Percentiles rank a stretch among this genome's conserved stretches.
Evolutionary conservation across 768 basidiomycete species (phyloP).

Genomic region (Boletus subparvulus): DNA sequence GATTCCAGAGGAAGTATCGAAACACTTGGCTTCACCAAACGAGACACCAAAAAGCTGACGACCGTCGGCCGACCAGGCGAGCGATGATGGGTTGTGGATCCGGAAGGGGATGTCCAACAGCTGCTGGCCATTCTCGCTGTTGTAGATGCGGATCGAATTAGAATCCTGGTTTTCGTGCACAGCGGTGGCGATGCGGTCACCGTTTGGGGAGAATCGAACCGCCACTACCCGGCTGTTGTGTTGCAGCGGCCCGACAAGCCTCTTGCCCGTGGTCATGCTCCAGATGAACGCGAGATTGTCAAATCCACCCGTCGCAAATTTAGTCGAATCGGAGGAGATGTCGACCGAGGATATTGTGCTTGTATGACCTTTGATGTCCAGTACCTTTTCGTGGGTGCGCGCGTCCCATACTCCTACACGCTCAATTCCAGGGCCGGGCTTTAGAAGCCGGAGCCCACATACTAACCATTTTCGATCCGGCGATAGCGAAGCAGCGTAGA

Average conservation of each 20-base stretch:
- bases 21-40: neutral
- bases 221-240: neutral
- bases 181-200: slow-evolving; percentile 6
- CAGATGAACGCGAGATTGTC: neutral
- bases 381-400: neutral
- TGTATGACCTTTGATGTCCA: neutral
- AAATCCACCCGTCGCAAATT: neutral
- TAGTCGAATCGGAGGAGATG: neutral
- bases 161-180: neutral
- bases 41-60: neutral
- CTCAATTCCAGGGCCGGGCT: neutral
- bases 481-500: neutral
- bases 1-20: slow-evolving; percentile 1
- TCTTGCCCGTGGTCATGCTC: neutral
- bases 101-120: slow-evolving; percentile 1
- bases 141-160: slow-evolving; percentile 5
- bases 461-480: neutral
- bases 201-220: slow-evolving; percentile 1
- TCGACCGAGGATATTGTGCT: neutral
- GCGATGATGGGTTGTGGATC: neutral
- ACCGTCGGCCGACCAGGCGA: slow-evolving; percentile 8
- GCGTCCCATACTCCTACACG: neutral
- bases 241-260: neutral
- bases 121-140: neutral
- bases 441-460: neutral